Evolutionary conservation across 306 rosid genomes (phyloP), one percentile per base, ranked within the genome.

Genomic region (Calophaca sinica): DNA sequence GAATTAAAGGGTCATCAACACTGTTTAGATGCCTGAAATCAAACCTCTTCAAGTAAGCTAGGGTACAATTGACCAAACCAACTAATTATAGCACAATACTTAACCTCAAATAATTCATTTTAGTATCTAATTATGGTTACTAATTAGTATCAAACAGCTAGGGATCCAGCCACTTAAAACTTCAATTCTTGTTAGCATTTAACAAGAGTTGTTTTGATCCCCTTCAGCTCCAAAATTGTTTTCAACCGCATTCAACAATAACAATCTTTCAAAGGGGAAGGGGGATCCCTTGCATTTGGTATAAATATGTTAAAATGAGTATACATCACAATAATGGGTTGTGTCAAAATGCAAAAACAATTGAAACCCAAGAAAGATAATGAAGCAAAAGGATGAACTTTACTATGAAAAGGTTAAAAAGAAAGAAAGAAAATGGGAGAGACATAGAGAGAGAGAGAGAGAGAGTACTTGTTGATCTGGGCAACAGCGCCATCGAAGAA

Each of bases 401-500:
- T 13, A 64, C 32, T 28, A 10, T 0, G 7, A 68, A 49, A 49
- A 32, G 2, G 6, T 2, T 13, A 4, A 39, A 5, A 38, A 0
- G 12, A 1, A 52, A 3, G 15, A 54, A 32, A 0, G 51, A 44
- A 14, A 9, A 28, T n/a, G 4, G 13, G 14, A 32, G 20, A 51
- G 28, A 57, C 12, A 53, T 11, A 13, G 66, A 57, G 26, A 53
- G 20, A 11, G 66, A 44, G 32, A 31, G 48, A 61, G 45, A 62
- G 4, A 45, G 39, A 42, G 61, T 84, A 94, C 99, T 89, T 96
- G 90, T 96, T 96, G 88, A 96, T 90, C 90, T 96, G 99, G n/a
- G 99, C 92, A 75, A 96, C 66, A 54, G 96, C 97, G 2, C 99
- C 99, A 10, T 96, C 98, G 75, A 96, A 96, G 87, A 96, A 92